These are phyloP conservation scores for Naganishia friedmannii DNA, from an alignment of 768 basidiomycete genomes.

Conservation along the genomic window DNA sequence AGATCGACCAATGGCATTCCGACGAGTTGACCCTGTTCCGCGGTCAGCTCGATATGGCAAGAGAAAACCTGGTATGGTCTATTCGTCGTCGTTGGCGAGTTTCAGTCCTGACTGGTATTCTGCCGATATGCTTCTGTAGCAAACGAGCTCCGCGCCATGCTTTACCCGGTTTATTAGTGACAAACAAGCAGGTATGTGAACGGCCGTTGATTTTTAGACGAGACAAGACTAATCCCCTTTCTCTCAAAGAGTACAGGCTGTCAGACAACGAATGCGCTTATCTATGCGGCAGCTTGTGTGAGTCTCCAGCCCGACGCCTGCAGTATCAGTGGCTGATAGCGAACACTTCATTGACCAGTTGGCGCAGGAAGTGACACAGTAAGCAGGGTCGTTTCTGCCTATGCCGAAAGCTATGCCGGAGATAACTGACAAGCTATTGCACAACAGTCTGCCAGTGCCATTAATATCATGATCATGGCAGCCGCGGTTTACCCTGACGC, in stretches of 20 bases:
- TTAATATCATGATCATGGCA: constrained; percentile 20
- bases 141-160: neutral
- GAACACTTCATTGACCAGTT: neutral
- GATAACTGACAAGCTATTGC: neutral
- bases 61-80: constrained; percentile 54
- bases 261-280: constrained; percentile 24
- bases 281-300: constrained; percentile 15
- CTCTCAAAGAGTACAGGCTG: constrained; percentile 7
- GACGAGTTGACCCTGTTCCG: constrained; percentile 63
- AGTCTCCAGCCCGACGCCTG: neutral
- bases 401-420: too few relatives aligned
- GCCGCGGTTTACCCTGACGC: constrained; percentile 10
- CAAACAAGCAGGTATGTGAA: constrained; percentile 11
- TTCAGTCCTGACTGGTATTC: neutral
- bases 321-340: neutral
- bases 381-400: neutral
- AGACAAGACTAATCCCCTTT: neutral
- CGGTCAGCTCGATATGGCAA: constrained; percentile 58
- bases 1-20: constrained; percentile 60
- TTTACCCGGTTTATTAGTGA: constrained; percentile 19
- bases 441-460: constrained; percentile 16
- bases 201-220: neutral
- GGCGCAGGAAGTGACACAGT: constrained; percentile 20
- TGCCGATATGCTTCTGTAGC: neutral
- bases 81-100: neutral